Percentiles rank a stretch among this genome's conserved stretches.
Evolutionary conservation across 2,329 filamentous ascomycete species (phyloP).

Genomic region (Ceratocystiopsis brevicomis): DNA sequence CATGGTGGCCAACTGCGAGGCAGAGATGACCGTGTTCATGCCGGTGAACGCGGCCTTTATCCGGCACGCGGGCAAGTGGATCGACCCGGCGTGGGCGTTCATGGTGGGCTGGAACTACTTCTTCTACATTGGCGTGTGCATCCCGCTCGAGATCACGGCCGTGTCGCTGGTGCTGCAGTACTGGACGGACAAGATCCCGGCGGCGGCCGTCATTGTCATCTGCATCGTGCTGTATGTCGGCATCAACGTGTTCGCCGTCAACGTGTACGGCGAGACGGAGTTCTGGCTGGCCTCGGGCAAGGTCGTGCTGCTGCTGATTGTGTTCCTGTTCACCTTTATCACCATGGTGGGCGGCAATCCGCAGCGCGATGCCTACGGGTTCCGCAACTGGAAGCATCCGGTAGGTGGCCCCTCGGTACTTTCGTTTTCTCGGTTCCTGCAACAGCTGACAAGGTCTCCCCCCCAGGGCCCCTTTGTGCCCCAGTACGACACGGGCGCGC

Average conservation of each 20-base stretch:
- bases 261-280: constrained; percentile 1
- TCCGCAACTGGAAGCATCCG: constrained; percentile 14
- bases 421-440: too few relatives aligned
- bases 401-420: too few relatives aligned
- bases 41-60: constrained; percentile 45
- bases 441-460: too few relatives aligned
- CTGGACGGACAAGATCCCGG: constrained; percentile 26
- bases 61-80: constrained; percentile 44
- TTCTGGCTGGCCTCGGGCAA: constrained; percentile 18
- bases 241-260: too few relatives aligned
- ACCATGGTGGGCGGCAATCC: constrained; percentile 23
- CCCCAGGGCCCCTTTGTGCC: constrained; percentile 20
- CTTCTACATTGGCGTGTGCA: constrained; percentile 21
- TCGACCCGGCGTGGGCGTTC: constrained; percentile 46
- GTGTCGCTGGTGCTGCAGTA: constrained; percentile 23
- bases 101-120: constrained; percentile 27
- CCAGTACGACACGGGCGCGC: constrained; percentile 18
- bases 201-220: constrained; percentile 1
- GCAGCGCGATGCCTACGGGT: constrained; percentile 5
- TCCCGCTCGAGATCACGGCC: constrained; percentile 23
- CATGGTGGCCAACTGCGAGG: constrained; percentile 44
- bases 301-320: constrained; percentile 28
- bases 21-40: constrained; percentile 45
- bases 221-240: too few relatives aligned
- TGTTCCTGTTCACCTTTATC: constrained; percentile 28